Conservation (phyloP, 768 basidiomycete genomes). For the Postia placenta region DNA sequence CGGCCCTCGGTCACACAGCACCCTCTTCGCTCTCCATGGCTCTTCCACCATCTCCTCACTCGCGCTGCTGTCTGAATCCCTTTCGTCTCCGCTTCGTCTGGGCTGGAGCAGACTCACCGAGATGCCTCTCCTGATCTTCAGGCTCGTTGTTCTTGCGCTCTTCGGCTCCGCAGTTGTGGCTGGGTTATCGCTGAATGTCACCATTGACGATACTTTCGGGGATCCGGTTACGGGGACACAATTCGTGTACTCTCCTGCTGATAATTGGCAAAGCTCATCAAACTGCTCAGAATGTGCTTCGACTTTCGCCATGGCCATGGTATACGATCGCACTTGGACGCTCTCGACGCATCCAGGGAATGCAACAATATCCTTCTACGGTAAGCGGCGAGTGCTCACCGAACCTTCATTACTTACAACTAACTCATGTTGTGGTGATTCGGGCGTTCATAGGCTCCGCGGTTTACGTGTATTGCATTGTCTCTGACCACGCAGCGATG, state of each 20-base stretch:
- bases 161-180: background rate
- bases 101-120: background rate
- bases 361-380: conserved; percentile 30
- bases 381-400: conserved; percentile 16
- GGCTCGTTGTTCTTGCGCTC: background rate
- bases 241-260: conserved; percentile 3
- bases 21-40: background rate
- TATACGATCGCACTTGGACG: conserved; percentile 9
- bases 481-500: conserved; percentile 25
- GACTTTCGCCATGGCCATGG: background rate
- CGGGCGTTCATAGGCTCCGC: conserved; percentile 30
- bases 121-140: background rate
- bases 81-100: background rate
- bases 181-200: background rate
- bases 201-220: conserved; percentile 3
- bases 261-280: conserved; percentile 2
- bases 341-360: conserved; percentile 15
- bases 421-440: too few species aligned
- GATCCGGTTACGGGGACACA: background rate
- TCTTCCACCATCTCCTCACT: background rate
- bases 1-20: background rate
- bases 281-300: conserved; percentile 7
- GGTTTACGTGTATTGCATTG: conserved; percentile 36
- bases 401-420: background rate
- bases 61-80: background rate